Conservation (phyloP, 345 rosid genomes). For the Brassica napus region DNA sequence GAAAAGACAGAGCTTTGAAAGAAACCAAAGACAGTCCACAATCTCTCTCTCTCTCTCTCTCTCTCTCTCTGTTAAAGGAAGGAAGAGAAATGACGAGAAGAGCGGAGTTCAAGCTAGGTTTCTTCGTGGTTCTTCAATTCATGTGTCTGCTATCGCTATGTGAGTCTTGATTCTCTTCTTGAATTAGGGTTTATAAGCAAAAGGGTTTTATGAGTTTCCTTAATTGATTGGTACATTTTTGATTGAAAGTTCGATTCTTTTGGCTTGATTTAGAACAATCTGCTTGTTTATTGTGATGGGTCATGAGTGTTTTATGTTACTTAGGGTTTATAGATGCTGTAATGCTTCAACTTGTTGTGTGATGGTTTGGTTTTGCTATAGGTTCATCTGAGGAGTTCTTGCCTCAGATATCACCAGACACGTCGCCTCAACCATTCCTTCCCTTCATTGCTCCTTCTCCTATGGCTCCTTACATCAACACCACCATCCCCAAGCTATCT, state of each 20-base stretch:
- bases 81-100: constrained; percentile 28
- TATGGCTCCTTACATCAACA: constrained; percentile 71
- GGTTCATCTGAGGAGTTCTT: constrained; percentile 58
- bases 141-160: constrained; percentile 31
- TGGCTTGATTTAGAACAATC: constrained; percentile 41
- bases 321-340: constrained; percentile 15
- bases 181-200: constrained; percentile 6
- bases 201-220: constrained; percentile 12
- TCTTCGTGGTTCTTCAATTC: constrained; percentile 35
- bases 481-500: constrained; percentile 69
- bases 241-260: constrained; percentile 16
- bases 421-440: constrained; percentile 83
- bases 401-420: constrained; percentile 72
- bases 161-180: constrained; percentile 23
- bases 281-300: constrained; percentile 38
- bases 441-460: constrained; percentile 95
- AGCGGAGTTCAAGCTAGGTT: constrained; percentile 33
- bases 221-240: neutral
- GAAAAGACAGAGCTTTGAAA: constrained; percentile 33
- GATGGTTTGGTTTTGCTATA: constrained; percentile 34
- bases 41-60: neutral
- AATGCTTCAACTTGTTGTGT: neutral
- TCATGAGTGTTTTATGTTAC: constrained; percentile 5
- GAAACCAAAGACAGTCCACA: neutral
- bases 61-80: neutral